A percentile compares a stretch with the other conserved stretches of the same genome.
phyloP scores from a whole-genome alignment of 1,139 yeast species.

The Geotrichum fermentans region DNA sequence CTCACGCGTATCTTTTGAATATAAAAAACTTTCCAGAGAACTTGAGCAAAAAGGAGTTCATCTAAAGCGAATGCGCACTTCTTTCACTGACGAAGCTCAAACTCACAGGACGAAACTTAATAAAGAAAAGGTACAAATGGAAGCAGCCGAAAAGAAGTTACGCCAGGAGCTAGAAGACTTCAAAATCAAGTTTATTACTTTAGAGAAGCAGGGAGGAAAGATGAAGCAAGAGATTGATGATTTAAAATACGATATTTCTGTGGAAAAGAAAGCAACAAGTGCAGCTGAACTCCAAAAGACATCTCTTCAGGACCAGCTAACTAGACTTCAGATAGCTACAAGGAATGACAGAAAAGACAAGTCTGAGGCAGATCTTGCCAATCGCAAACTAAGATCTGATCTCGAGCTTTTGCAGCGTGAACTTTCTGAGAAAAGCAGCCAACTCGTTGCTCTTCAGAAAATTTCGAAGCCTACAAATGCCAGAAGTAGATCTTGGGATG shows the following conservation, averaged over 20 bases:
- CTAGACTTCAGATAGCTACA: slow-evolving; percentile 24
- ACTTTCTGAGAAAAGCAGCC: slow-evolving; percentile 29
- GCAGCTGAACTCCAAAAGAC: slow-evolving; percentile 27
- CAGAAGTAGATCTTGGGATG: slow-evolving; percentile 16
- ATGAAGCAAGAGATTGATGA: slow-evolving; percentile 74
- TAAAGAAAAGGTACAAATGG: slow-evolving; percentile 37
- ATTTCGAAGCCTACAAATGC: slow-evolving; percentile 25
- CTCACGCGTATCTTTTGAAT: slow-evolving; percentile 25
- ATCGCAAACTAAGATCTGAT: slow-evolving; percentile 29
- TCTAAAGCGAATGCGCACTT: slow-evolving; percentile 36
- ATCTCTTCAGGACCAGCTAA: slow-evolving; percentile 27
- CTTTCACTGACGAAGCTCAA: slow-evolving; percentile 42
- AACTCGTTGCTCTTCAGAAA: slow-evolving; percentile 29
- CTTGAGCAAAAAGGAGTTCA: slow-evolving; percentile 31
- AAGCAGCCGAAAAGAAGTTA: slow-evolving; percentile 39
- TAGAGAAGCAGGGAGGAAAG: slow-evolving; percentile 48
- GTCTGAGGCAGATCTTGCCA: slow-evolving; percentile 31
- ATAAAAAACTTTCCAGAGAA: slow-evolving; percentile 32
- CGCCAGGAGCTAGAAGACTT: slow-evolving; percentile 32
- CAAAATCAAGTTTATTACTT: slow-evolving; percentile 25
- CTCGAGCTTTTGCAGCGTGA: slow-evolving; percentile 30
- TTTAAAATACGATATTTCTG: slow-evolving; percentile 41
- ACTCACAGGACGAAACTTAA: slow-evolving; percentile 40
- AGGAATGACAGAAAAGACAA: slow-evolving; percentile 29
- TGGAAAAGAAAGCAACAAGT: slow-evolving; percentile 30